Evolutionary conservation across 2,329 filamentous ascomycete species (phyloP).

Genomic region (Penicillium sp.): DNA sequence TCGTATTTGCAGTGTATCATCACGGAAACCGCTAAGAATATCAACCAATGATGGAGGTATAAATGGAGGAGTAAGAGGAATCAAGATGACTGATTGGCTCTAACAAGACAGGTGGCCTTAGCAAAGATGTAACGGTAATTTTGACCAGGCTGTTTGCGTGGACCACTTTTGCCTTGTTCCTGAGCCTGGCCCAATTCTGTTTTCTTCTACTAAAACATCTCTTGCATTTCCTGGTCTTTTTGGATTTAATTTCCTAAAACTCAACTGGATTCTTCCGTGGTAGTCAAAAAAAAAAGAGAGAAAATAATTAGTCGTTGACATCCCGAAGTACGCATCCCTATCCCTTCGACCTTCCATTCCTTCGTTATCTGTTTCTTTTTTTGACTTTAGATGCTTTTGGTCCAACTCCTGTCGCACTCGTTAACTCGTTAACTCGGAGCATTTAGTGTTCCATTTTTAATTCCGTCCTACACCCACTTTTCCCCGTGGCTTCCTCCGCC

Average conservation of each 20-base stretch:
- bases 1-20: not conserved
- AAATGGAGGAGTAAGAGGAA: not conserved
- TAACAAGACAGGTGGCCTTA: not conserved
- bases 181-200: not conserved
- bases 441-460: constrained; percentile 22
- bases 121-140: not conserved
- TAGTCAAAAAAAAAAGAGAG: constrained; percentile 2
- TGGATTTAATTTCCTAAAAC: not conserved
- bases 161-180: not conserved
- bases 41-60: not conserved
- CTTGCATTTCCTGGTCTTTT: not conserved
- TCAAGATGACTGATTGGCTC: not conserved
- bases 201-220: not conserved
- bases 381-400: constrained; percentile 10
- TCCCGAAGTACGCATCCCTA: constrained; percentile 22
- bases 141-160: not conserved
- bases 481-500: constrained; percentile 46
- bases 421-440: constrained; percentile 14
- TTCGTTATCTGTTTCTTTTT: constrained; percentile 22
- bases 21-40: not conserved
- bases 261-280: not conserved
- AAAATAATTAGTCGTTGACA: constrained; percentile 1
- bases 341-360: constrained; percentile 25
- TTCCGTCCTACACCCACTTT: constrained; percentile 12
- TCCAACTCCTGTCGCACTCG: constrained; percentile 12